Base-by-base conservation (phyloP, 495 filamentous ascomycete genomes). In the Pyrenula aspistea region DNA sequence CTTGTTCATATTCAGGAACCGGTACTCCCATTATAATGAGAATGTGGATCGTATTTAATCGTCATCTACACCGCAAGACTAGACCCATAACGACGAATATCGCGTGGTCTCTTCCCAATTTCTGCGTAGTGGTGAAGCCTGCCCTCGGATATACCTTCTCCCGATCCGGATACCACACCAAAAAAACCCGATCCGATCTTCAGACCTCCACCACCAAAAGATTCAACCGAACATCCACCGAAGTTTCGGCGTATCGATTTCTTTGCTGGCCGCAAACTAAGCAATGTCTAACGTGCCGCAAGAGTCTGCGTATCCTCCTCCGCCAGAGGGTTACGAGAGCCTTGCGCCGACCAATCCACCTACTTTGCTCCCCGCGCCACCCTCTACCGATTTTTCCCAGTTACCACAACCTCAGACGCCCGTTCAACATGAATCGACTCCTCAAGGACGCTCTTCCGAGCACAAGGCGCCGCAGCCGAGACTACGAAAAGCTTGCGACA, bases 401-500 rank as follows among this genome's bases (percentile, higher is more conserved):
- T 15, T 42, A 8, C 31, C 31, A 8, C 31, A 4, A 42, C 31
- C 4, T 8, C 31, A 42, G 15, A 42, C 31, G 4, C 31, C 31
- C 15, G 19, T 52, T 20, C 50, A 52, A 52, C 50, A 52, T 21
- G 50, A 20, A 8, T 19, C 50, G 10, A 19, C 50, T 20, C 19
- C 19, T 8, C 19, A 20, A 19, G 10, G 8, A 52, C 19, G 19
- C 20, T 24, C 50, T 21, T 10, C 50, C 50, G 22, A 52, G n/a
- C 50, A 20, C 19, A 20, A 52, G 50, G 20, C 50, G 20, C 50
- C 50, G 19, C 22, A 70, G 67, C 71, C 68, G 42, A 68, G 88
- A 55, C 72, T 91, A 55, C 82, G 84, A 50, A 87, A 88, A 65
- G 88, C 88, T 21, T 93, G 88, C 67, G 88, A 93, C 68, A 84